Conservation (phyloP, 108 stramenopile species). For the Thalassiosira profunda region DNA sequence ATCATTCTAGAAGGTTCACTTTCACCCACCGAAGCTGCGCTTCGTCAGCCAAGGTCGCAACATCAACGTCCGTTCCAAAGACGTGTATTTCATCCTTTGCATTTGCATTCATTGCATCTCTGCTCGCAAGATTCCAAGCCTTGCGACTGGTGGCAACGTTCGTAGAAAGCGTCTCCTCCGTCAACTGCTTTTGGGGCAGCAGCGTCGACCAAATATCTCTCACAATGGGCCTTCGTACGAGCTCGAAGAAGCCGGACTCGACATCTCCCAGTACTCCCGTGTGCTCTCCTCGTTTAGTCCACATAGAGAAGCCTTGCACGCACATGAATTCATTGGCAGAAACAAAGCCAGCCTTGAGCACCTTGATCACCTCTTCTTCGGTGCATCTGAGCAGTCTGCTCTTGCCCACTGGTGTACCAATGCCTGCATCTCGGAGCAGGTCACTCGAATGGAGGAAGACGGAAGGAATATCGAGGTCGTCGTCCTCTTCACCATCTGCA, state of each 20-base stretch:
- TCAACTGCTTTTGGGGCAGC: slow-evolving; percentile 6
- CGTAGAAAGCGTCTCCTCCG: slow-evolving; percentile 4
- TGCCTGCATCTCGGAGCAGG: slow-evolving; percentile 17
- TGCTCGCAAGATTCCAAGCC: slow-evolving; percentile 33
- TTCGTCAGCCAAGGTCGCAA: slow-evolving; percentile 30
- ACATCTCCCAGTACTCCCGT: slow-evolving; percentile 44
- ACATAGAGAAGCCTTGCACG: slow-evolving; percentile 62
- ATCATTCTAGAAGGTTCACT: slow-evolving; percentile 15
- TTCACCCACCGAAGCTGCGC: slow-evolving; percentile 35
- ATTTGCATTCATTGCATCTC: background rate
- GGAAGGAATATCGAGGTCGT: slow-evolving; percentile 20
- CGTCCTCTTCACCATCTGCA: slow-evolving; percentile 26
- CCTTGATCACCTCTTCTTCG: slow-evolving; percentile 41
- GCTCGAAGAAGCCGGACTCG: slow-evolving; percentile 36
- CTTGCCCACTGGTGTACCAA: slow-evolving; percentile 43
- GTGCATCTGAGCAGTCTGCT: slow-evolving; percentile 39
- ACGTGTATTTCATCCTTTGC: slow-evolving; percentile 6
- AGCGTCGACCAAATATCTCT: slow-evolving; percentile 24
- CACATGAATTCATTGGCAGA: slow-evolving; percentile 50
- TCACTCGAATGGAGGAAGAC: slow-evolving; percentile 51
- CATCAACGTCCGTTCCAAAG: slow-evolving; percentile 31
- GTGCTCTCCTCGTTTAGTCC: slow-evolving; percentile 35
- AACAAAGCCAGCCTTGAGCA: slow-evolving; percentile 40
- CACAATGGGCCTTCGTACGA: slow-evolving; percentile 10
- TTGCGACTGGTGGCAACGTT: slow-evolving; percentile 21